Evolutionary conservation across 495 filamentous ascomycete species (phyloP).

Genomic region (Podospora appendiculata): DNA sequence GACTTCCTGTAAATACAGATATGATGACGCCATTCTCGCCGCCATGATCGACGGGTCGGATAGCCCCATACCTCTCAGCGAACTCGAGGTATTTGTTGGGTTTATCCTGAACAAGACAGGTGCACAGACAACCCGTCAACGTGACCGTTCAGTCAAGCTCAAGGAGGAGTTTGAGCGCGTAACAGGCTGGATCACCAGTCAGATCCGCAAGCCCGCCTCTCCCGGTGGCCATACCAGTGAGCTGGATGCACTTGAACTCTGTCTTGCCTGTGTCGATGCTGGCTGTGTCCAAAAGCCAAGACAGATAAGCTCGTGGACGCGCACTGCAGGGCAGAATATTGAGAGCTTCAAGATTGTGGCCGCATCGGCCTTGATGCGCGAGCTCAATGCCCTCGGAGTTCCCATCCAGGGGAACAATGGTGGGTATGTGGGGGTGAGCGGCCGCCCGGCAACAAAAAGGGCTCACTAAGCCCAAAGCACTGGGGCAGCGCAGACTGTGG

Average conservation of each 20-base stretch:
- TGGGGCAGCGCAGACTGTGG: neutral
- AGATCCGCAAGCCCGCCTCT: constrained; percentile 19
- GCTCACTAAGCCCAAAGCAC: neutral
- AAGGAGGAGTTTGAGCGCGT: constrained; percentile 54
- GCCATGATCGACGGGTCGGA: constrained; percentile 52
- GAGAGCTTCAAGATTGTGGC: constrained; percentile 36
- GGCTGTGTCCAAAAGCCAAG: constrained; percentile 1
- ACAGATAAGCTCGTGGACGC: neutral
- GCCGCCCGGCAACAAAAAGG: neutral
- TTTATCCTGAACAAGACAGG: constrained; percentile 59
- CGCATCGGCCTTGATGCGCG: constrained; percentile 26
- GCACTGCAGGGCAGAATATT: constrained; percentile 9
- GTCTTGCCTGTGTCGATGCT: constrained; percentile 29
- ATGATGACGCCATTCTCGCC: constrained; percentile 52
- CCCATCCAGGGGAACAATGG: neutral
- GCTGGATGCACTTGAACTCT: constrained; percentile 26
- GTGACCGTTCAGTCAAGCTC: constrained; percentile 53
- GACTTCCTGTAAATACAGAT: too few species aligned
- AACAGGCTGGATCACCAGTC: constrained; percentile 33
- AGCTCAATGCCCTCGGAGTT: constrained; percentile 12
- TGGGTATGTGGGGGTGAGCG: neutral
- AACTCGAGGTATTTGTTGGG: constrained; percentile 72
- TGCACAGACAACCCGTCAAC: constrained; percentile 50
- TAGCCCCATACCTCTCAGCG: constrained; percentile 48
- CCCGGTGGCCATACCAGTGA: neutral